Conservation (phyloP, 2,329 filamentous ascomycete species). For the Verticillium nubilum region DNA sequence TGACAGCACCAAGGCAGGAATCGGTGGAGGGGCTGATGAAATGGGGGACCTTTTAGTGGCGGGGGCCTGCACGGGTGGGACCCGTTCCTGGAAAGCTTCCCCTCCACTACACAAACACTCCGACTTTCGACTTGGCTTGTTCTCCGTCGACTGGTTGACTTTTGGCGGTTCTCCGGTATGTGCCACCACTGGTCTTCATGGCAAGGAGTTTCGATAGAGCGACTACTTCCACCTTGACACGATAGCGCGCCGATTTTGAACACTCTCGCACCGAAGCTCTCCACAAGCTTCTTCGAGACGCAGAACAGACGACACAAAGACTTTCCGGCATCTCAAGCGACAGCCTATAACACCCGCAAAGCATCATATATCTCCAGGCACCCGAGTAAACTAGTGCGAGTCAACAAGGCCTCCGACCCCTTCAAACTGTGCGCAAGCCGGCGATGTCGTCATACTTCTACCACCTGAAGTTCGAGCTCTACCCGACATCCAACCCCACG, state of each 20-base stretch:
- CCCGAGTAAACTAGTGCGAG: no score
- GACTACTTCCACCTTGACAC: not conserved
- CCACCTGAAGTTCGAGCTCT: constrained; percentile 62
- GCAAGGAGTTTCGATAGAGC: not conserved
- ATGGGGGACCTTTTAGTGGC: not conserved
- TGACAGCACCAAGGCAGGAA: no score
- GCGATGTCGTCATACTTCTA: constrained; percentile 56
- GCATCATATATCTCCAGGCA: no score
- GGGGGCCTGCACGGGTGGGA: not conserved
- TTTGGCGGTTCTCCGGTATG: not conserved
- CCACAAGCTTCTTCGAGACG: not conserved
- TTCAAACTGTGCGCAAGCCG: not conserved
- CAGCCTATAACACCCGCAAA: not conserved
- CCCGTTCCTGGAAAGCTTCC: not conserved
- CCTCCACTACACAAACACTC: not conserved
- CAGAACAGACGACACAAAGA: not conserved
- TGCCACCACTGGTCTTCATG: not conserved
- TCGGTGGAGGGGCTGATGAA: no score
- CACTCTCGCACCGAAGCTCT: not conserved
- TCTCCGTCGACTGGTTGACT: not conserved
- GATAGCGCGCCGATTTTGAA: not conserved
- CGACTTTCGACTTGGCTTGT: not conserved
- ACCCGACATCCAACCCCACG: constrained; percentile 38
- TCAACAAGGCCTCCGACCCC: not conserved
- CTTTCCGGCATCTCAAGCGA: not conserved